Evolutionary conservation across 2,329 filamentous ascomycete species (phyloP).

Genomic region (Penicillium sp.): DNA sequence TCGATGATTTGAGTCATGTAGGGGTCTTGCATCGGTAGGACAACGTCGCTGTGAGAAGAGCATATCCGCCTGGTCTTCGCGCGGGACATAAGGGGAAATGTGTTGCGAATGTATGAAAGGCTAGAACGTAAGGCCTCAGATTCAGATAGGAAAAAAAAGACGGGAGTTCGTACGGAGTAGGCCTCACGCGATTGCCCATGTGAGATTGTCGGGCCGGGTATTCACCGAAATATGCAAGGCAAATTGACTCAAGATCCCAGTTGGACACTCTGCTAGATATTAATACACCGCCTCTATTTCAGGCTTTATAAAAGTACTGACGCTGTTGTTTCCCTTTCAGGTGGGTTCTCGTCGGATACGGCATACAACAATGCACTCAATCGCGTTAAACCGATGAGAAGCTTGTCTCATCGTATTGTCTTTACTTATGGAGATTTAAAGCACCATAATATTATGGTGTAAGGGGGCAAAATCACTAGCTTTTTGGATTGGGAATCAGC

Average conservation of each 20-base stretch:
- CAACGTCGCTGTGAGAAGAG: background rate
- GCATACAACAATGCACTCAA: slow-evolving; percentile 24
- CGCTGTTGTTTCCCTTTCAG: slow-evolving; percentile 3
- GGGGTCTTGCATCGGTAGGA: background rate
- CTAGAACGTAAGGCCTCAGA: too few relatives aligned
- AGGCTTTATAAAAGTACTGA: too few relatives aligned
- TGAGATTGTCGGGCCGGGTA: too few relatives aligned
- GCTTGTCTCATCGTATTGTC: slow-evolving; percentile 23
- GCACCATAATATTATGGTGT: slow-evolving; percentile 17
- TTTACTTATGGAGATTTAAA: slow-evolving; percentile 25
- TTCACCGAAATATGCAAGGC: too few relatives aligned
- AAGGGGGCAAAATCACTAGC: slow-evolving; percentile 16
- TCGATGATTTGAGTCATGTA: background rate
- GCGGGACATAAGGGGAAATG: too few relatives aligned
- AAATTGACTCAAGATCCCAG: too few relatives aligned
- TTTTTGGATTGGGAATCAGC: slow-evolving; percentile 24
- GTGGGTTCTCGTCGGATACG: slow-evolving; percentile 21
- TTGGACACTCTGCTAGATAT: too few relatives aligned
- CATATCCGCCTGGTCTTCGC: background rate
- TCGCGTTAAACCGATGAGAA: slow-evolving; percentile 18
- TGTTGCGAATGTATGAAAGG: too few relatives aligned
- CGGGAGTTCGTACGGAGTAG: too few relatives aligned
- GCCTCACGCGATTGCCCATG: too few relatives aligned
- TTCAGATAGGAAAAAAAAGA: too few relatives aligned
- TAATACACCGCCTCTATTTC: too few relatives aligned